Evolutionary conservation across 2,329 filamentous ascomycete genomes (phyloP).

Genomic region (Didymella sp.): DNA sequence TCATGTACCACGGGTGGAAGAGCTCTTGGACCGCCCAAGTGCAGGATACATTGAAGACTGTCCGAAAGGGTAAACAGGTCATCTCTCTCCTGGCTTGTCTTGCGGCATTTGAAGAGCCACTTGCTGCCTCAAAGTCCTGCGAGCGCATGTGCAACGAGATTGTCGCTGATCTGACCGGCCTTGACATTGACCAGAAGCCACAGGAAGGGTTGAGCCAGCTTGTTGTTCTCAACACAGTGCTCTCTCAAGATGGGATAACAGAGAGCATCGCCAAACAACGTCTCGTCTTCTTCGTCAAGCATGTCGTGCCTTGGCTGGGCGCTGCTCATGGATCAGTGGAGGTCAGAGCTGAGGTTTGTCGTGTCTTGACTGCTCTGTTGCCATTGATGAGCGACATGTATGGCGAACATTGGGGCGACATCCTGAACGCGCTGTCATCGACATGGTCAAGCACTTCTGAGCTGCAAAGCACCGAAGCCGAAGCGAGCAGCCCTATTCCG

Average conservation of each 20-base stretch:
- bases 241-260: conserved; percentile 58
- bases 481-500: conserved; percentile 51
- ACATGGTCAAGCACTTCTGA: conserved; percentile 45
- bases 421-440: conserved; percentile 46
- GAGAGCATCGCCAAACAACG: conserved; percentile 66
- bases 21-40: conserved; percentile 43
- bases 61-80: conserved; percentile 48
- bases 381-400: conserved; percentile 82
- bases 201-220: conserved; percentile 58
- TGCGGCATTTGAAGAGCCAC: conserved; percentile 56
- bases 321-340: conserved; percentile 56
- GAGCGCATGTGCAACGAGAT: conserved; percentile 66
- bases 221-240: conserved; percentile 61
- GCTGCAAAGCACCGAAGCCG: conserved; percentile 36
- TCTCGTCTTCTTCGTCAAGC: conserved; percentile 81
- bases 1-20: conserved; percentile 53
- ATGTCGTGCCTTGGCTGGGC: conserved; percentile 75
- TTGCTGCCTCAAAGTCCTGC: conserved; percentile 57
- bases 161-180: conserved; percentile 64
- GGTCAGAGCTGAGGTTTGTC: conserved; percentile 65
- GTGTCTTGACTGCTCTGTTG: conserved; percentile 63
- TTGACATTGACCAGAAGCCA: conserved; percentile 55
- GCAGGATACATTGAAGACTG: conserved; percentile 47
- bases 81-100: conserved; percentile 59
- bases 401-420: conserved; percentile 80